Conservation (phyloP, 2,329 filamentous ascomycete species). For the Tolypocladium nubicola region DNA sequence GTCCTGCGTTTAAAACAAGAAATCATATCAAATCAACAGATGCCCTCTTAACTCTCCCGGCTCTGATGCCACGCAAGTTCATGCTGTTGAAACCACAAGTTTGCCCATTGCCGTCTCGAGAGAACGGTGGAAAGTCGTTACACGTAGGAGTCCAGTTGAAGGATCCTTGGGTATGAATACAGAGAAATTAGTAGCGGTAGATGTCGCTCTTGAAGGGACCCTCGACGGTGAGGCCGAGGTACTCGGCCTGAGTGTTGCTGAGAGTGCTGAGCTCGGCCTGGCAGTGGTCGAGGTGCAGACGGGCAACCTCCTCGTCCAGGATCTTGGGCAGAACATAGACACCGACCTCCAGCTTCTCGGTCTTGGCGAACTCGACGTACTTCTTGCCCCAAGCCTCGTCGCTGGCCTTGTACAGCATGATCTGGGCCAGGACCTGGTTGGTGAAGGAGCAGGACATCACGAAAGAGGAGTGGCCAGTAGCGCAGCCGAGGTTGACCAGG, state of each 20-base stretch:
- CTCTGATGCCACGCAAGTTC: constrained; percentile 28
- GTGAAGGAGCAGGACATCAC: constrained; percentile 99
- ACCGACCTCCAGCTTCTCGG: constrained; percentile 78
- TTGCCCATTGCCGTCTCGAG: constrained; percentile 21
- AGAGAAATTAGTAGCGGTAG: constrained; percentile 34
- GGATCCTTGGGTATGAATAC: constrained; percentile 25
- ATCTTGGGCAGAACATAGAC: constrained; percentile 97
- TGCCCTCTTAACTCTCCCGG: constrained; percentile 17
- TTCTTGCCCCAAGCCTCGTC: constrained; percentile 83
- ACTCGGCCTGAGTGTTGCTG: constrained; percentile 80
- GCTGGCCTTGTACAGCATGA: constrained; percentile 90
- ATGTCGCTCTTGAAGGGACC: constrained; percentile 96
- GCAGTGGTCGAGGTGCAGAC: constrained; percentile 85
- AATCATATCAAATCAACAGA: constrained; percentile 10
- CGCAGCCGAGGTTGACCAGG: constrained; percentile 98
- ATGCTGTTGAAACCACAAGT: constrained; percentile 34
- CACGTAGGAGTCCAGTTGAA: constrained; percentile 28
- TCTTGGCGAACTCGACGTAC: constrained; percentile 93
- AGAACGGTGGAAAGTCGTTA: constrained; percentile 22
- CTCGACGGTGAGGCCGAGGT: constrained; percentile 75
- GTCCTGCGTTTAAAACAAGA: constrained; percentile 2
- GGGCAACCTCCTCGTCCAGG: constrained; percentile 95
- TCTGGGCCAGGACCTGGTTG: constrained; percentile 99
- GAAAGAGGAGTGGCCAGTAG: constrained; percentile 97
- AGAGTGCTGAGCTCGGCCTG: constrained; percentile 90